Percentiles rank a stretch among this genome's conserved stretches.
phyloP scores from a whole-genome alignment of 2,329 filamentous ascomycete genomes.

The Dothiorella sarmentorum region DNA sequence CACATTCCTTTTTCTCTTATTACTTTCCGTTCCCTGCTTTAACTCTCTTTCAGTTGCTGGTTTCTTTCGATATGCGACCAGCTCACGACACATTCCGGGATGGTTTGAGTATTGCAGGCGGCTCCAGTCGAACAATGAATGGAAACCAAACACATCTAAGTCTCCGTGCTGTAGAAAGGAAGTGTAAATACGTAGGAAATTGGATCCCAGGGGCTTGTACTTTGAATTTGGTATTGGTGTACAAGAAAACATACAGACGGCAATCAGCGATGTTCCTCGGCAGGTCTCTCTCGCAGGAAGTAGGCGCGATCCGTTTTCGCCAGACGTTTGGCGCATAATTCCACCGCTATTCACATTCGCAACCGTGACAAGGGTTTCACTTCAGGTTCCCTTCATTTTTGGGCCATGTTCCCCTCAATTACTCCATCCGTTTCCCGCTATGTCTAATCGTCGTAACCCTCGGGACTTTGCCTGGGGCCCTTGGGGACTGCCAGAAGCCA shows the following conservation, averaged over 20 bases:
- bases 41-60: too few species aligned
- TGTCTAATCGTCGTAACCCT: conserved; percentile 45
- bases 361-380: neutral
- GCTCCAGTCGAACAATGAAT: too few species aligned
- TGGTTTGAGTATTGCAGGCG: neutral
- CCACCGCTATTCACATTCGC: neutral
- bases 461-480: conserved; percentile 44
- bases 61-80: too few species aligned
- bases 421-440: neutral
- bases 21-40: too few species aligned
- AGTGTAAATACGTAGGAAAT: neutral
- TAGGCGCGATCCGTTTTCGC: neutral
- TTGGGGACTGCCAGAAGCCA: conserved; percentile 40
- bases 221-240: conserved; percentile 4
- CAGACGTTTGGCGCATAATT: neutral
- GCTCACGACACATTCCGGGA: too few species aligned
- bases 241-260: conserved; percentile 3
- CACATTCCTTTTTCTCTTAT: too few species aligned
- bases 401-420: neutral
- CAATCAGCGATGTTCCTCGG: neutral
- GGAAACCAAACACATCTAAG: neutral
- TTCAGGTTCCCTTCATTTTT: neutral
- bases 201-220: neutral
- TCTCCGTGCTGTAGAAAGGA: neutral
- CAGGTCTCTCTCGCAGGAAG: neutral